phyloP scores from a whole-genome alignment of 2,329 filamentous ascomycete species.

The Colletotrichum simmondsii region DNA sequence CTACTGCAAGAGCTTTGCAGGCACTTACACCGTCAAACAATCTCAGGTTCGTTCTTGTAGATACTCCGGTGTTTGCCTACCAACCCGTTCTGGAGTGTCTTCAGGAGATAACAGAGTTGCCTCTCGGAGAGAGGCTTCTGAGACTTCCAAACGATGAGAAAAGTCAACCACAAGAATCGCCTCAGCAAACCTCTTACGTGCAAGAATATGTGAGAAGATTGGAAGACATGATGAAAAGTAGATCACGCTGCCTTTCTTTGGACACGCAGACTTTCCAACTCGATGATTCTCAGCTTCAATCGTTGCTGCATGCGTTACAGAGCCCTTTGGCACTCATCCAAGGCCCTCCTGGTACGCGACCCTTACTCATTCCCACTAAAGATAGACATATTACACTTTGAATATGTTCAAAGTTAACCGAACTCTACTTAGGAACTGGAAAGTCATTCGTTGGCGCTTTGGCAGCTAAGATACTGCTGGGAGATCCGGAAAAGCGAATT shows the following conservation, averaged over 20 bases:
- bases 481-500: conserved; percentile 60
- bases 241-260: neutral
- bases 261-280: conserved; percentile 28
- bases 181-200: neutral
- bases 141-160: conserved; percentile 25
- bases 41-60: conserved; percentile 66
- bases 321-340: conserved; percentile 72
- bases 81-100: conserved; percentile 73
- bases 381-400: neutral
- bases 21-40: conserved; percentile 47
- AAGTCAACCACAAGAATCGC: neutral
- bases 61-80: conserved; percentile 75
- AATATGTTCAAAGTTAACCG: neutral
- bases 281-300: conserved; percentile 62
- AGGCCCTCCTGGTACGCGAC: conserved; percentile 72
- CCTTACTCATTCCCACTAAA: neutral
- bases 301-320: conserved; percentile 64
- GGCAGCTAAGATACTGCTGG: conserved; percentile 65
- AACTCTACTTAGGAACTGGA: conserved; percentile 72
- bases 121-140: conserved; percentile 66
- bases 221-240: neutral
- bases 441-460: conserved; percentile 80
- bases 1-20: conserved; percentile 58
- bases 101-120: conserved; percentile 64
- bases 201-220: neutral